Evolutionary conservation across 306 rosid genomes (phyloP).

Genomic region (Lagenaria siceraria): DNA sequence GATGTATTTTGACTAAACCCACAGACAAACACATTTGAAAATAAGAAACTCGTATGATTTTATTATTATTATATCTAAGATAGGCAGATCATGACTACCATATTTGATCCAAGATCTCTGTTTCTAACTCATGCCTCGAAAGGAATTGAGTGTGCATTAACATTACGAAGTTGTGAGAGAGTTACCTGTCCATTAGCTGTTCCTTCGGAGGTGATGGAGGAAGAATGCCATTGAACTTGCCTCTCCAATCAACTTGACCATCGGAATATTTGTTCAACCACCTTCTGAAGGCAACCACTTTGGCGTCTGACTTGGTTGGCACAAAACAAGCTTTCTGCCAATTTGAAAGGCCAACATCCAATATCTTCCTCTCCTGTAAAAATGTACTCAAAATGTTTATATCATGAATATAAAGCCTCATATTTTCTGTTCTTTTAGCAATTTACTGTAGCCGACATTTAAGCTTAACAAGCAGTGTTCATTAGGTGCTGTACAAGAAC

Average conservation of each 20-base stretch:
- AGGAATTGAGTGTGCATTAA: background rate
- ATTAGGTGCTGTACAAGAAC: background rate
- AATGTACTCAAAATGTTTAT: background rate
- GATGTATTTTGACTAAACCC: background rate
- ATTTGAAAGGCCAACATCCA: conserved; percentile 44
- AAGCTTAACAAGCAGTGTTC: background rate
- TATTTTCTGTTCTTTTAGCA: background rate
- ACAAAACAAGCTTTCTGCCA: conserved; percentile 89
- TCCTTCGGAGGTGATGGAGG: conserved; percentile 79
- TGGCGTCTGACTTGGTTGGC: conserved; percentile 79
- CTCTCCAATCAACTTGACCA: conserved; percentile 84
- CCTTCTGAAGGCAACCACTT: conserved; percentile 65
- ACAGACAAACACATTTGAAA: background rate
- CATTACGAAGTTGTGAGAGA: background rate
- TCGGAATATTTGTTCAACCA: conserved; percentile 78
- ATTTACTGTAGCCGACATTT: background rate
- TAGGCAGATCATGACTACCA: background rate
- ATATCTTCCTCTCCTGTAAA: conserved; percentile 52
- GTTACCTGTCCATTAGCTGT: conserved; percentile 77
- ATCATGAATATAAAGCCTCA: background rate
- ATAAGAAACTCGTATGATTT: background rate
- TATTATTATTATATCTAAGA: background rate
- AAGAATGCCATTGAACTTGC: conserved; percentile 51
- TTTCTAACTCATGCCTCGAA: background rate
- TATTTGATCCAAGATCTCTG: background rate